These are phyloP conservation scores for Volvox africanus DNA, from an alignment of 139 green algal species.

Conservation along the genomic window DNA sequence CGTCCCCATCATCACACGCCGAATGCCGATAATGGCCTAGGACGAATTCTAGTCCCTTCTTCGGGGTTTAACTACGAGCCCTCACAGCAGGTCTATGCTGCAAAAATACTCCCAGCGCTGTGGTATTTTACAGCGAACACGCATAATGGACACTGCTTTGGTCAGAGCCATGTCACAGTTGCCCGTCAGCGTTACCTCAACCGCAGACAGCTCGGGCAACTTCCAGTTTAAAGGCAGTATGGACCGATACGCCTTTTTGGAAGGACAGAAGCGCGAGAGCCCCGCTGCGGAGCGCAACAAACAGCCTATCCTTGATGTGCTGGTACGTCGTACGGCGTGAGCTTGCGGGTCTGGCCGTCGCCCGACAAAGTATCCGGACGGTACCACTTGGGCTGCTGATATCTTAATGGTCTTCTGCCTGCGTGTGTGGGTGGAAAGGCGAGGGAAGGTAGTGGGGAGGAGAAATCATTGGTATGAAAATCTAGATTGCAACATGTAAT, in stretches of 20 bases:
- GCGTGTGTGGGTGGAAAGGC: too few relatives aligned
- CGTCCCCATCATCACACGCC: too few relatives aligned
- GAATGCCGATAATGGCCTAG: too few relatives aligned
- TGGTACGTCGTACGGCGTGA: not conserved
- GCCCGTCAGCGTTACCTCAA: not conserved
- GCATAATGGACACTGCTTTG: not conserved
- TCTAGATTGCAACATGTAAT: too few relatives aligned
- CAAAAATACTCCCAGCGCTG: not conserved
- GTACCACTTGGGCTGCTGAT: too few relatives aligned
- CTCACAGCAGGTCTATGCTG: not conserved
- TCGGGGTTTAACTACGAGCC: too few relatives aligned
- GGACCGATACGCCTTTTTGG: constrained; percentile 10
- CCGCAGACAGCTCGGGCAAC: not conserved
- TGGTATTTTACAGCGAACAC: not conserved
- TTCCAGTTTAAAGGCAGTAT: constrained; percentile 26
- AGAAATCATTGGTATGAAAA: too few relatives aligned
- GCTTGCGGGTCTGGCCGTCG: too few relatives aligned
- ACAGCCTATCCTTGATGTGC: constrained; percentile 16
- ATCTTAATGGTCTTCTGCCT: too few relatives aligned
- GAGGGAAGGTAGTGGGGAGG: too few relatives aligned
- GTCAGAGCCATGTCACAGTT: not conserved
- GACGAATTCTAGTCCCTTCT: too few relatives aligned
- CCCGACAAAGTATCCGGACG: too few relatives aligned
- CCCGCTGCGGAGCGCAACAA: constrained; percentile 49
- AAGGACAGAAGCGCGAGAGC: constrained; percentile 26